Evolutionary conservation across 305 asterid species (phyloP), one percentile per base, ranked within the genome.

Genomic region (Galium porrigens): DNA sequence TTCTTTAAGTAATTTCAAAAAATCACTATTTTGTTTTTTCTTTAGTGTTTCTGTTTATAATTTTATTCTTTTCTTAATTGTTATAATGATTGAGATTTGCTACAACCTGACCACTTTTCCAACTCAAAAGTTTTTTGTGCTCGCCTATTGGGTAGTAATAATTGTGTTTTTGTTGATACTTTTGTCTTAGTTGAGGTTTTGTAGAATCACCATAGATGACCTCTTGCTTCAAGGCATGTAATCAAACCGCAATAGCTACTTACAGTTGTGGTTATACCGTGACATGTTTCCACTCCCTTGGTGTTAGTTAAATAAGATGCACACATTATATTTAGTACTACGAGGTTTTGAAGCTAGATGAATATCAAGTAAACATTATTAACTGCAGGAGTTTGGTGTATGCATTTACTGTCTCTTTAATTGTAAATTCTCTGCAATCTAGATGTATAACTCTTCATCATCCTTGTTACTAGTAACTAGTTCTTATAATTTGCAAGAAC

Each of bases 331-430:
- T 54, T 20, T 22, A 2, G 25, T 2, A 32, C 12, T 3, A 44
- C 6, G 12, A 42, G 53, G 48, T 42, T 41, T 25, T 12, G 6
- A 14, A 22, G 8, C 34, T 42, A 8, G 55, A 42, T n/a, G 18
- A 27, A 22, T 25, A 25, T 9, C 12, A 41, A 62, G 29, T 22
- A 54, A 17, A 17, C 29, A 52, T 52, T 8, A 17, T 20, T 54
- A 20, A 55, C 37, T 54, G 34, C 61, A 55, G 61, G 52, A 27
- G 59, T 54, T 54, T 54, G 59, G 14, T 54, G 59, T 54, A 20
- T 52, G 58, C 32, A 0, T 18, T 18, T 52, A 1, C 14, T 20
- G 20, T 14, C 7, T 18, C 27, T n/a, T 41, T 25, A 39, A 34
- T 22, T 6, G 20, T 41, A 1, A n/a, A 18, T 9, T 25, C 18